Percentiles rank a stretch among this genome's conserved stretches.
phyloP scores from a whole-genome alignment of 1,139 yeast genomes.

The Magnusiomyces suaveolens region DNA sequence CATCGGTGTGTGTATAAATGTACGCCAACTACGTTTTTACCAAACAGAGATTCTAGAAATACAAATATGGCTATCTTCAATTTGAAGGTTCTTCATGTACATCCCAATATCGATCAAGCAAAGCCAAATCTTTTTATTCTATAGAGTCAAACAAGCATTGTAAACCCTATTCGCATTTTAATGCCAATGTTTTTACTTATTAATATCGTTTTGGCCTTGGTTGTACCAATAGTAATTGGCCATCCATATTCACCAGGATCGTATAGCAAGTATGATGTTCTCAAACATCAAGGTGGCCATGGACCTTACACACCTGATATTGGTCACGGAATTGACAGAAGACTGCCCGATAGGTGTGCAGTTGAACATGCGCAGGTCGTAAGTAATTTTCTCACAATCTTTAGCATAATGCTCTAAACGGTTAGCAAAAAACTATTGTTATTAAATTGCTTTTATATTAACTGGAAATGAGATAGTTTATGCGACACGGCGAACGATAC shows the following conservation, averaged over 20 bases:
- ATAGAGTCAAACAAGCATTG: no score
- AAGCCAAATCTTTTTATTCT: no score
- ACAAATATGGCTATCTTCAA: no score
- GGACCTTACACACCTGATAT: constrained; percentile 39
- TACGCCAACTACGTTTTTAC: no score
- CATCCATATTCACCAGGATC: constrained; percentile 21
- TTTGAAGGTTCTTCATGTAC: no score
- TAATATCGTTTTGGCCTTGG: background rate
- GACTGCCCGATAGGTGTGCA: constrained; percentile 42
- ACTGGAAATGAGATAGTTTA: constrained; percentile 23
- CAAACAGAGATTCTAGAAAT: no score
- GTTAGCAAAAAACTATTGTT: no score
- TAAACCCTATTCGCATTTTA: no score
- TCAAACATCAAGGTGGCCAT: constrained; percentile 36
- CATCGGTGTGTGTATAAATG: no score
- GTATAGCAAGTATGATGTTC: constrained; percentile 27
- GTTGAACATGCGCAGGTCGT: constrained; percentile 54
- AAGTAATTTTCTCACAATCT: background rate
- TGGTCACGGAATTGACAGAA: constrained; percentile 38
- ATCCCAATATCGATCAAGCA: no score
- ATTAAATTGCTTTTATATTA: background rate
- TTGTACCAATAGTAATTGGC: background rate
- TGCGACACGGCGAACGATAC: constrained; percentile 70
- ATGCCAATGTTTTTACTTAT: background rate
- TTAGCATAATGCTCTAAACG: background rate